phyloP scores from a whole-genome alignment of 2,329 filamentous ascomycete genomes.

The Xylaria sp. region DNA sequence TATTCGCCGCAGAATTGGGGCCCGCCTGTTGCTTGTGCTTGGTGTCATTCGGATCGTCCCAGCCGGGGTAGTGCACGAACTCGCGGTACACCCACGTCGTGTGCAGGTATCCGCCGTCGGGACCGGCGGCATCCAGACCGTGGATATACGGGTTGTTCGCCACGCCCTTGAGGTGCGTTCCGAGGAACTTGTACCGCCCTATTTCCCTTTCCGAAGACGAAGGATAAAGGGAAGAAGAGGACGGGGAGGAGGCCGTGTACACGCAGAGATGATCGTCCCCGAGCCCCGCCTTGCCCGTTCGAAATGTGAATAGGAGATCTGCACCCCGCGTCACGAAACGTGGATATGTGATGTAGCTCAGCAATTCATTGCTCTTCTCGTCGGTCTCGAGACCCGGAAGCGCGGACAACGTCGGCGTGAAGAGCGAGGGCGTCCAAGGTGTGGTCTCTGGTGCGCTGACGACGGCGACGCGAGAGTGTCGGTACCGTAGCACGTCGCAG shows the following conservation, averaged over 20 bases:
- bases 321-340: constrained; percentile 49
- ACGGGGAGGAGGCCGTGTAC: constrained; percentile 44
- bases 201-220: not conserved
- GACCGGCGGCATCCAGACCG: constrained; percentile 48
- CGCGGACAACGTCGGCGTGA: constrained; percentile 44
- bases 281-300: constrained; percentile 56
- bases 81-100: constrained; percentile 58
- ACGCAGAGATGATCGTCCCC: constrained; percentile 55
- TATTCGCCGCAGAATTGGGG: constrained; percentile 52
- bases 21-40: constrained; percentile 51
- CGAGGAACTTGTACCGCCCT: constrained; percentile 47
- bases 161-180: constrained; percentile 56
- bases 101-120: constrained; percentile 43
- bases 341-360: constrained; percentile 54
- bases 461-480: constrained; percentile 43
- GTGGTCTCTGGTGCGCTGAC: constrained; percentile 42
- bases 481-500: constrained; percentile 49
- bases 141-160: constrained; percentile 59
- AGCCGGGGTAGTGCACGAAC: constrained; percentile 52
- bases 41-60: constrained; percentile 47
- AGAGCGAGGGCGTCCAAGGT: constrained; percentile 44
- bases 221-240: not conserved
- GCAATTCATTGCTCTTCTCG: constrained; percentile 34
- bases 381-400: constrained; percentile 43
- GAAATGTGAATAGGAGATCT: constrained; percentile 53